phyloP scores from a whole-genome alignment of 1,284 basidiomycete species.

The Apiotrichum laibachii region DNA sequence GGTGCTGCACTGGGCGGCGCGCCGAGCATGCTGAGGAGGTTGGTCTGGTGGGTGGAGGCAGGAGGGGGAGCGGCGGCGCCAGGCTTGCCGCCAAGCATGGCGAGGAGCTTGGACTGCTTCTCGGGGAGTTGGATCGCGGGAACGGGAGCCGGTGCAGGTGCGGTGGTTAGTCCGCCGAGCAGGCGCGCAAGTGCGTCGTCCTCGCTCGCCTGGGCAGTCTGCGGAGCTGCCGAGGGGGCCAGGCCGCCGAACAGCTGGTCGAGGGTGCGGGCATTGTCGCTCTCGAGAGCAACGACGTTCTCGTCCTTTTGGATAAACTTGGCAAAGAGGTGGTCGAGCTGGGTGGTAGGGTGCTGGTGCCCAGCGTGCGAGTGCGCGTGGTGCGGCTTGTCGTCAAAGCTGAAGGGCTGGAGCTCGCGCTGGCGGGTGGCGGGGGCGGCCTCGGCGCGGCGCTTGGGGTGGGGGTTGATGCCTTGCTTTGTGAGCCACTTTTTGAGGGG shows the following conservation, averaged over 20 bases:
- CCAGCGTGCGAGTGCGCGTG: constrained; percentile 1
- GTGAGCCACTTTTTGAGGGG: constrained; percentile 43
- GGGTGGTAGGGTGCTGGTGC: constrained; percentile 15
- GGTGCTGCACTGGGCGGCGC: constrained; percentile 2
- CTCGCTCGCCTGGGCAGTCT: constrained; percentile 25
- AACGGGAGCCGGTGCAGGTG: not conserved
- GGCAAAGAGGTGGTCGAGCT: constrained; percentile 41
- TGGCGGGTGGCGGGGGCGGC: not conserved
- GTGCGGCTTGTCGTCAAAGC: constrained; percentile 28
- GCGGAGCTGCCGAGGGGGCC: not conserved
- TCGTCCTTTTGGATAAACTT: constrained; percentile 43
- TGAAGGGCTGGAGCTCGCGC: constrained; percentile 39
- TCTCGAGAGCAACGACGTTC: constrained; percentile 15
- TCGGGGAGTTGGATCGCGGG: constrained; percentile 5
- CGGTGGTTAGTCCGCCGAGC: constrained; percentile 26
- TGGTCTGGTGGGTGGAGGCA: constrained; percentile 13
- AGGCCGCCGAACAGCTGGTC: constrained; percentile 34
- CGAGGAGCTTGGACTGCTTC: constrained; percentile 19
- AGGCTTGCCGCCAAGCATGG: constrained; percentile 1
- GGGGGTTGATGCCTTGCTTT: constrained; percentile 32
- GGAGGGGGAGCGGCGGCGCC: not conserved
- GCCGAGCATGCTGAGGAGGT: constrained; percentile 18
- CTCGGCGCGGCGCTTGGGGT: constrained; percentile 15
- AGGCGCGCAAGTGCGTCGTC: constrained; percentile 40
- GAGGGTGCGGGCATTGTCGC: constrained; percentile 34